Evolutionary conservation across 225 moss, liverwort and hornwort species (phyloP).

Genomic region (Lunularia cruciata): DNA sequence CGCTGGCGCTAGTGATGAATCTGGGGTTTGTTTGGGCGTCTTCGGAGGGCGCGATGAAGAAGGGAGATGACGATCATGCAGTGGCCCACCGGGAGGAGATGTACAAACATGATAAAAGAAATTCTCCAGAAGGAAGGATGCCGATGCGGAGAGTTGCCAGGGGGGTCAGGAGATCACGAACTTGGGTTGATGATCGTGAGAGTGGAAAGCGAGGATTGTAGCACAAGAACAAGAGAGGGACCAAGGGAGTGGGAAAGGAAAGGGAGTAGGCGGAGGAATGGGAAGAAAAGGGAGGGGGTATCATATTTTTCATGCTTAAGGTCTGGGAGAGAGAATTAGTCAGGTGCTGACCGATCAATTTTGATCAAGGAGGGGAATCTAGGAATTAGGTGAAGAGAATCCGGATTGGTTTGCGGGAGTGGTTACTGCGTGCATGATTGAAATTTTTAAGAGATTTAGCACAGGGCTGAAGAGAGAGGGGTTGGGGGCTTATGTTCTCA

Average conservation of each 20-base stretch:
- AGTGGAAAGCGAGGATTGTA: not conserved
- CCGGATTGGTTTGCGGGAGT: constrained; percentile 7
- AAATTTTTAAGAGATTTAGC: not conserved
- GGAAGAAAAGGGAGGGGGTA: too few relatives aligned
- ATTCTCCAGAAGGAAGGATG: not conserved
- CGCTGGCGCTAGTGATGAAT: not conserved
- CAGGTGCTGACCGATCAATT: not conserved
- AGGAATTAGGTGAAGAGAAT: not conserved
- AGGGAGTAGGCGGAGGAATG: too few relatives aligned
- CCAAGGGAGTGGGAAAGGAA: too few relatives aligned
- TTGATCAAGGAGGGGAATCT: not conserved
- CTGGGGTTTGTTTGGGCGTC: not conserved
- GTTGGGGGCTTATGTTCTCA: not conserved
- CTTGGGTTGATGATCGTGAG: constrained; percentile 4
- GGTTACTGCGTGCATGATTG: constrained; percentile 14
- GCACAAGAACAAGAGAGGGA: not conserved
- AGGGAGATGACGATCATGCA: not conserved
- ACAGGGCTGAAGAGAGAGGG: too few relatives aligned
- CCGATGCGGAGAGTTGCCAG: not conserved
- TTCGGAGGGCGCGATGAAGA: not conserved
- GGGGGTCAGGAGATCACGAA: not conserved
- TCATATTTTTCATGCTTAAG: too few relatives aligned
- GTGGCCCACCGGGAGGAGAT: constrained; percentile 13
- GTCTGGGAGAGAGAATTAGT: too few relatives aligned
- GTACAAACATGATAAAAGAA: constrained; percentile 7